Conservation (phyloP, 2,329 filamentous ascomycete species). For the Eutypella sp. region DNA sequence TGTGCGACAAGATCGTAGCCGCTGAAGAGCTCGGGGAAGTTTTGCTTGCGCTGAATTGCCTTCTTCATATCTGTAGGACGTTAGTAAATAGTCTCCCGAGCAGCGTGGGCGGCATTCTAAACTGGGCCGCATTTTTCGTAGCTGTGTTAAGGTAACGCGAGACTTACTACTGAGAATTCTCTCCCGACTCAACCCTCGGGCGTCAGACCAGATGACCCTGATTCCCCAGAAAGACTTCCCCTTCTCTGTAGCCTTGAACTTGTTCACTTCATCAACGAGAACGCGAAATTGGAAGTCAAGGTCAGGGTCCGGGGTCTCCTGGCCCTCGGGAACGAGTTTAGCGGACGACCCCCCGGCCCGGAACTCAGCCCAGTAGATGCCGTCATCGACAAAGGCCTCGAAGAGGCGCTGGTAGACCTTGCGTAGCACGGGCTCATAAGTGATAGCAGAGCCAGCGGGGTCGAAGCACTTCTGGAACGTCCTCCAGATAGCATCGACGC, state of each 20-base stretch:
- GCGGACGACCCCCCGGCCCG: slow-evolving; percentile 9
- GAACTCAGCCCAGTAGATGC: slow-evolving; percentile 12
- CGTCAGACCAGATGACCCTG: slow-evolving; percentile 11
- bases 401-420: slow-evolving; percentile 11
- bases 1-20: slow-evolving; percentile 65
- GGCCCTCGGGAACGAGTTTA: slow-evolving; percentile 8
- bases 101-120: neutral
- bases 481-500: slow-evolving; percentile 12
- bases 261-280: slow-evolving; percentile 9
- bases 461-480: slow-evolving; percentile 11
- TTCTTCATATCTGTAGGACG: slow-evolving; percentile 6
- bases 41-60: slow-evolving; percentile 7
- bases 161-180: slow-evolving; percentile 8
- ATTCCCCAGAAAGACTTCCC: slow-evolving; percentile 10
- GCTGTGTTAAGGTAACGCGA: too few relatives aligned
- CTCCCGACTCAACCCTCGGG: neutral
- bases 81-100: too few relatives aligned
- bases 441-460: slow-evolving; percentile 6
- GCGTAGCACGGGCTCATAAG: slow-evolving; percentile 11
- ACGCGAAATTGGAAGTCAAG: slow-evolving; percentile 9
- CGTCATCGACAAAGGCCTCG: slow-evolving; percentile 8
- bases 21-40: slow-evolving; percentile 10
- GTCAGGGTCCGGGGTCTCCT: slow-evolving; percentile 8
- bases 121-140: neutral
- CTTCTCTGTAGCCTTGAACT: slow-evolving; percentile 10